Base-by-base conservation (phyloP, 805 yeast genomes). In the Candida oleophila region DNA sequence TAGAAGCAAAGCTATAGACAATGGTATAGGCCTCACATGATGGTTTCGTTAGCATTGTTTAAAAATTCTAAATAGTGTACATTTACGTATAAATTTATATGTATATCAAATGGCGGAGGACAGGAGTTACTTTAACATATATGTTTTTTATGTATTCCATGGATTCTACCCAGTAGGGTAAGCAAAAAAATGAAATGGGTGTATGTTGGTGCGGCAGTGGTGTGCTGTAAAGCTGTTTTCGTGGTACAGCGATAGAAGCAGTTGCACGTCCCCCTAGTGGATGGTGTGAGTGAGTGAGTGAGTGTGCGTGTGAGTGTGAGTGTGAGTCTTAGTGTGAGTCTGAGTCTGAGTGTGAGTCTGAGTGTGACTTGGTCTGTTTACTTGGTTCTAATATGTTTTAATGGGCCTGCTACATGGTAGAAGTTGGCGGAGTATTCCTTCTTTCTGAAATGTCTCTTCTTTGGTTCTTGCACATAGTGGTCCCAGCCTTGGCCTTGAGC, bases 401-500 rank as follows among this genome's bases (percentile, higher is more conserved):
- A 77, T 45, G 86, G 85, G 20, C 86, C 87, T 2, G 81, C 55
- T 28, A 82, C 74, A 66, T 86, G 92, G 59, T 68, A 68, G 63
- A 87, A 87, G 75, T 87, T 87, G 48, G 73, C 69, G 35, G 91
- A 76, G 60, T 88, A 87, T 44, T 82, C 85, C 74, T 89, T 88
- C 76, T 78, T 79, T 61, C 82, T 77, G 70, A 88, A 85, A 49
- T 77, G 81, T 61, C 89, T 83, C 58, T 71, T 70, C 62, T 87
- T 84, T 46, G 96, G 95, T 65, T 87, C 94, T 64, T 85, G 89
- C 49, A 88, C 80, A 58, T 84, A 85, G 62, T 81, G 87, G 54
- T 83, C 83, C 92, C 94, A 88, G 21, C 92, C 96, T 64, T 88
- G 92, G 49, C 87, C 84, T 54, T 81, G 78, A 9, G 95, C 95